Percentiles rank a stretch among this genome's conserved stretches.
phyloP scores from a whole-genome alignment of 306 rosid genomes.

The Leucaena leucocephala region DNA sequence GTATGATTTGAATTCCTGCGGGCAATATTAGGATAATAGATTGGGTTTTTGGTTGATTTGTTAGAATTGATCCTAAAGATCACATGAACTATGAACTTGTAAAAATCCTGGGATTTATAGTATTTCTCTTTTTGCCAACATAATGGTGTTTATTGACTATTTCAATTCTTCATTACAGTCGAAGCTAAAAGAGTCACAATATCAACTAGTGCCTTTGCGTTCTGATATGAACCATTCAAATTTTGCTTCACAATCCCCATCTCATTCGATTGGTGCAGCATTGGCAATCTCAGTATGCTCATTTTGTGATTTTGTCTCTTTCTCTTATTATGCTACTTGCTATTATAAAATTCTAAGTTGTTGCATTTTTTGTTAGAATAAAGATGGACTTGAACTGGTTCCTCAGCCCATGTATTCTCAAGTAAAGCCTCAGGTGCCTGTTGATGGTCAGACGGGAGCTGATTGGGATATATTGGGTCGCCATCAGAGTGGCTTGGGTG shows the following conservation, averaged over 20 bases:
- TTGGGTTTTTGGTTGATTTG: conserved; percentile 27
- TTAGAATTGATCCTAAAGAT: conserved; percentile 29
- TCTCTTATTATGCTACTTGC: conserved; percentile 22
- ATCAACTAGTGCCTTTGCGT: conserved; percentile 85
- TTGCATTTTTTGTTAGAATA: conserved; percentile 53
- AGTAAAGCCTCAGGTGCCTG: conserved; percentile 52
- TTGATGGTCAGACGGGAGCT: conserved; percentile 58
- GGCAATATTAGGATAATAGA: background rate
- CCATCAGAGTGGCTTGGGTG: conserved; percentile 59
- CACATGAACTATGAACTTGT: conserved; percentile 28
- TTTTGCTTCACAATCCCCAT: conserved; percentile 65
- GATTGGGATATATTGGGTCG: conserved; percentile 72
- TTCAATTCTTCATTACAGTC: conserved; percentile 57
- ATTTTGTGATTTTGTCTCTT: conserved; percentile 35
- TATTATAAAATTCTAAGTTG: conserved; percentile 28
- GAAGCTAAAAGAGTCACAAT: conserved; percentile 90
- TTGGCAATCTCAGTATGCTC: conserved; percentile 68
- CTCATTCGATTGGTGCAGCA: conserved; percentile 61
- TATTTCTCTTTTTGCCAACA: conserved; percentile 29
- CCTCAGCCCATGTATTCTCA: conserved; percentile 73
- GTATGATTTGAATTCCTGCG: conserved; percentile 30
- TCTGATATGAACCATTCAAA: conserved; percentile 65
- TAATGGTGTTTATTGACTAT: conserved; percentile 33
- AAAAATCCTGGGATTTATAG: conserved; percentile 18
- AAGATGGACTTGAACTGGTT: conserved; percentile 83